Conservation (phyloP, 331 rosid genomes). For the Ulmus americana region DNA sequence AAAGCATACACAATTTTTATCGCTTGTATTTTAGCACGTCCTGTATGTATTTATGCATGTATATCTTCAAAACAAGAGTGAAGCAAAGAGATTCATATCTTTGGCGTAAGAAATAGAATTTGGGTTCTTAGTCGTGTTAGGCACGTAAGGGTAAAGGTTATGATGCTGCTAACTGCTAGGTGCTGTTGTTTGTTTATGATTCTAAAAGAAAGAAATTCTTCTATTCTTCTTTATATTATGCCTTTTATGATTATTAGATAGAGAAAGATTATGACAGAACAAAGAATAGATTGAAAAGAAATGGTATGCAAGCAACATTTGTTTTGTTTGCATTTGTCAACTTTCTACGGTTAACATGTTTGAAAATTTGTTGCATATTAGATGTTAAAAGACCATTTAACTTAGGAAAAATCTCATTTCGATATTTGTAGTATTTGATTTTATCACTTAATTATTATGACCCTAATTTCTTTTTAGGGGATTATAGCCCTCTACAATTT, state of each 20-base stretch:
- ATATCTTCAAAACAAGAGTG: too few relatives aligned
- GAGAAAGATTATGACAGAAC: not conserved
- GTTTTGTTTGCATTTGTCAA: not conserved
- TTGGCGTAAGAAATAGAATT: conserved; percentile 43
- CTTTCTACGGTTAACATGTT: too few relatives aligned
- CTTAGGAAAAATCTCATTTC: too few relatives aligned
- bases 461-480: too few relatives aligned
- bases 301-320: not conserved
- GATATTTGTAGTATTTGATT: too few relatives aligned
- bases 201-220: not conserved
- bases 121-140: conserved; percentile 41
- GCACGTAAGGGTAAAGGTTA: conserved; percentile 44
- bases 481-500: too few relatives aligned
- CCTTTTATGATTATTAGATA: conserved; percentile 2
- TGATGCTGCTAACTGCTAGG: conserved; percentile 20
- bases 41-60: too few relatives aligned
- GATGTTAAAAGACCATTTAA: too few relatives aligned
- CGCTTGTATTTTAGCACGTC: too few relatives aligned
- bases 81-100: not conserved
- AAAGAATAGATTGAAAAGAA: conserved; percentile 1
- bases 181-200: not conserved
- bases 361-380: too few relatives aligned
- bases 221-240: not conserved
- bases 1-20: too few relatives aligned
- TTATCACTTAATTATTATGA: too few relatives aligned